Percentiles rank a stretch among this genome's conserved stretches.
Conservation (phyloP, 2,329 filamentous ascomycete species). For the Alternaria infectoria region DNA sequence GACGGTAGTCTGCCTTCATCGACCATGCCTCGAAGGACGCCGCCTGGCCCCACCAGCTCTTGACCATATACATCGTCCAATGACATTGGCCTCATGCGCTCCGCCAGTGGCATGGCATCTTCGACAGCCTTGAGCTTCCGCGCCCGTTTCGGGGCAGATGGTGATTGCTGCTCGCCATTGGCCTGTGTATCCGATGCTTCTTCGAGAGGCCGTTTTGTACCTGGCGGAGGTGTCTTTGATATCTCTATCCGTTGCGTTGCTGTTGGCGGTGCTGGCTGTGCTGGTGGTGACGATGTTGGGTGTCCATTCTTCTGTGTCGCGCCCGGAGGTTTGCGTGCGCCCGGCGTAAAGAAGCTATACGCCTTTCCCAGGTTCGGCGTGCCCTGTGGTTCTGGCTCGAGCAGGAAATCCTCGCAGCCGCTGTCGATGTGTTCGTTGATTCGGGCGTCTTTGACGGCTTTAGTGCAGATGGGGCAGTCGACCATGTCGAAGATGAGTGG, state of each 20-base stretch:
- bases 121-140: constrained; percentile 64
- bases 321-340: constrained; percentile 49
- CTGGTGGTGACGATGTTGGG: constrained; percentile 27
- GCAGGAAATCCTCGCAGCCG: constrained; percentile 71
- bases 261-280: constrained; percentile 16
- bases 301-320: constrained; percentile 29
- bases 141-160: constrained; percentile 61
- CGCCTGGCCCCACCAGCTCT: constrained; percentile 82
- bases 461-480: constrained; percentile 81
- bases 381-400: constrained; percentile 53
- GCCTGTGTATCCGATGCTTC: constrained; percentile 20
- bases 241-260: constrained; percentile 20
- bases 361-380: constrained; percentile 46
- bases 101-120: constrained; percentile 82
- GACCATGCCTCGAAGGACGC: constrained; percentile 86
- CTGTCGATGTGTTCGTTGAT: constrained; percentile 96
- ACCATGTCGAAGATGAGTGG: constrained; percentile 56
- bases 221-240: constrained; percentile 34
- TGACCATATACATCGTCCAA: constrained; percentile 91
- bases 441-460: constrained; percentile 70
- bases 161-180: constrained; percentile 36
- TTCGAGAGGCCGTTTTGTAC: constrained; percentile 34
- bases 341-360: constrained; percentile 62
- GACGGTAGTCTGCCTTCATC: constrained; percentile 85
- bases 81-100: constrained; percentile 86